Evolutionary conservation across 129 eudicot genomes (phyloP), one percentile per base, ranked within the genome.

Genomic region (Centella asiatica): DNA sequence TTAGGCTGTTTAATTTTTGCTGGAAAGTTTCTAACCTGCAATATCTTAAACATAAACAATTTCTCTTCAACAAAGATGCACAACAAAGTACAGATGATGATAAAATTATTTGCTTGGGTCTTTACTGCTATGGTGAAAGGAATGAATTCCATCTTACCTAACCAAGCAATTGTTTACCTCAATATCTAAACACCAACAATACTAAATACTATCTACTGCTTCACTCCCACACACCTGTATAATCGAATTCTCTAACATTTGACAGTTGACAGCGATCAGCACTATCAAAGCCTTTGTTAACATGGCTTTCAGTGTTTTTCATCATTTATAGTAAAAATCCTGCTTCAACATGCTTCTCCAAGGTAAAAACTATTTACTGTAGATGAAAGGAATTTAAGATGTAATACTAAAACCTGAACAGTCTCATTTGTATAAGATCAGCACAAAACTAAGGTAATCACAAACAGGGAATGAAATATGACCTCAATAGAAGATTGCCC

Each of bases 401-500:
- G n/a, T 18, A 32, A 42, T 37, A 31, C n/a, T 57, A 46, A 64
- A 18, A 31, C 45, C 44, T 19, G 5, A 7, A 8, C 31, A 14
- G 31, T 12, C 11, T 57, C 4, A 47, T 31, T 64, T 29, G 9
- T 27, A 47, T 32, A n/a, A 1, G 36, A 18, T 44, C 56, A 64
- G 31, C 28, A 57, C 24, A 23, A 20, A 27, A 64, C 14, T 34
- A 29, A 31, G 26, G 48, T 18, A 23, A 44, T 15, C 14, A 33
- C 42, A 63, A 52, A 53, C 33, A 53, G 22, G n/a, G 8, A 27
- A 25, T 29, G 57, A 45, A n/a, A 68, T 15, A 31, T 58, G 31
- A 31, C 47, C 53, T 31, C 45, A 28, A 45, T 15, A 7, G 31
- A 56, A 45, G 31, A n/a, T 25, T 67, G 31, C 4, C 28, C 24